Conservation (phyloP, 2,329 filamentous ascomycete genomes). For the Juglanconis sp. region DNA sequence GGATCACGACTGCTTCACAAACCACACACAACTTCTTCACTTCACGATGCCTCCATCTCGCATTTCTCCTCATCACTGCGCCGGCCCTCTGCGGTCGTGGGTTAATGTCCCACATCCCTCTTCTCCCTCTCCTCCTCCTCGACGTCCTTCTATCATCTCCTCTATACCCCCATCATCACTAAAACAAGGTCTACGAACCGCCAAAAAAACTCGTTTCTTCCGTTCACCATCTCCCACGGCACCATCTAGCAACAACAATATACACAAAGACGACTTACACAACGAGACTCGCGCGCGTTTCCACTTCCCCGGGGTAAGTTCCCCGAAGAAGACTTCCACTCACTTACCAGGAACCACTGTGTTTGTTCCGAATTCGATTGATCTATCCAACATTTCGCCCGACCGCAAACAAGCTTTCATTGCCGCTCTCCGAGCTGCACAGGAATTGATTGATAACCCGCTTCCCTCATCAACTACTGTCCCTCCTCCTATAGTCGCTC, state of each 20-base stretch:
- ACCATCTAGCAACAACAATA: neutral
- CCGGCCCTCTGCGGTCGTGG: constrained; percentile 3
- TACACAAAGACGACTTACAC: neutral
- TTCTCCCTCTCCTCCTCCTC: neutral
- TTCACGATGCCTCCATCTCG: neutral
- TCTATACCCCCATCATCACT: neutral
- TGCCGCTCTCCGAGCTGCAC: neutral
- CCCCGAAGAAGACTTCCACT: neutral
- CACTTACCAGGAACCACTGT: neutral
- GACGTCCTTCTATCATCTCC: neutral
- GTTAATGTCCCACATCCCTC: neutral
- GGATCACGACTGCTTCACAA: neutral
- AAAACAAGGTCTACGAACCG: neutral
- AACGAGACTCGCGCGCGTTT: neutral
- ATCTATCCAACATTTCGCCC: constrained; percentile 1
- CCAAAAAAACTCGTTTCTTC: constrained; percentile 1
- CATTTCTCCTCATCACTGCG: neutral
- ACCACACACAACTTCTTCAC: neutral
- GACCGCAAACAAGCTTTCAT: neutral
- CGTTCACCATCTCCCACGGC: neutral
- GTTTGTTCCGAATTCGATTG: neutral
- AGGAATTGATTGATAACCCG: neutral
- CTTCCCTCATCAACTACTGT: neutral
- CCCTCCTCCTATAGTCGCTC: neutral
- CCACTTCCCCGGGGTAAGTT: neutral